Base-by-base conservation (phyloP, 177 flowering plant genomes). In the Telopea speciosissima region DNA sequence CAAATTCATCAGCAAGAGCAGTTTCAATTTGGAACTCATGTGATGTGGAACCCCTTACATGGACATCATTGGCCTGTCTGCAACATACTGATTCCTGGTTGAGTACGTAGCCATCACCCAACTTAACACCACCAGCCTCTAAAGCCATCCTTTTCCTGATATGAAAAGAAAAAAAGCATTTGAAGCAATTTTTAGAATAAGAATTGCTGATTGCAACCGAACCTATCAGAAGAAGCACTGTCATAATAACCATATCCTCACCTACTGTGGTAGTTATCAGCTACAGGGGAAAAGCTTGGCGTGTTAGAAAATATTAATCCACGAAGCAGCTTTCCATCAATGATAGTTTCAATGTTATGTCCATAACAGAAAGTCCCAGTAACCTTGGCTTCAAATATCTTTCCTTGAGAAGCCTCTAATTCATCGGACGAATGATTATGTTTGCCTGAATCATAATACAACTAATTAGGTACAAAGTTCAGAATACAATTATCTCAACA, bases 321-420 rank as follows among this genome's bases (percentile, higher is more conserved):
- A 68, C 92, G 97, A 22, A 95, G 89, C 74, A 83, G 88, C 79
- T 88, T 89, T 72, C 99, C 99, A 76, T 89, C 92, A 72, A 95
- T 88, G 33, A 76, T 68, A 64, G 99, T 91, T 84, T 95, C 97
- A 77, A 95, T 86, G 7, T 90, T 82, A 76, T 80, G 90, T 23
- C 98, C 94, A 74, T 77, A 81, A 64, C 83, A 71, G 67, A 91
- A 78, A 72, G 79, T 76, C 77, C 87, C 85, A 24, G 87, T 87
- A 72, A 95, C 89, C 79, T 83, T 90, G 6, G 99, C 99, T 78
- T 91, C 90, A 83, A 95, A 95, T 66, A 77, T 74, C 72, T 78
- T 90, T 81, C 83, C 91, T 60, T 76, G 77, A 61, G 79, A 63
- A 74, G 75, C 65, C 63, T 78, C 83, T 69, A 77, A 69, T 49